Evolutionary conservation across 768 basidiomycete genomes (phyloP), one percentile per base, ranked within the genome.

Genomic region (Russula emetica): DNA sequence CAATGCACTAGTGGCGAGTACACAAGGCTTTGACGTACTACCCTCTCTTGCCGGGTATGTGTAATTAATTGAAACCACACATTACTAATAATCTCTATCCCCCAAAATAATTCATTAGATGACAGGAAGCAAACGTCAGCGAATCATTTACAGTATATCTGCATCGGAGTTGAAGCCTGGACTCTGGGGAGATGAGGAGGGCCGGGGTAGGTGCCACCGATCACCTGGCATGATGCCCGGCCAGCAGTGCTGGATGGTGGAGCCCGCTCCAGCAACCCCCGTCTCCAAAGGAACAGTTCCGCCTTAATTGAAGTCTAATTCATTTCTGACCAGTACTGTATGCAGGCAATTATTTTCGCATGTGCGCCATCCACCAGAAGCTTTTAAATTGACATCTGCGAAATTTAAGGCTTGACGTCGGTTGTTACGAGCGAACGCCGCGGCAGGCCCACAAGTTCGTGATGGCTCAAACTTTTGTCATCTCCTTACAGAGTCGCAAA

Each of bases 271-370:
- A 16, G 2, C n/a, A 16, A 4, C n/a, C 32, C 14, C 57, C 13
- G 26, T 38, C 49, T 51, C 36, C 49, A 10, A 34, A 24, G 14
- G 5, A 14, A n/a, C 44, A 9, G 11, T 20, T 24, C 22, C 28
- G 16, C 30, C 8, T 22, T 5, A 24, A 16, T 13, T 42, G 34
- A 36, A 38, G 58, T 67, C 38, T 70, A 24, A 8, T 24, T 0
- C 36, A 30, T 18, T 20, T 53, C 16, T 40, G 14, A 1, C 38
- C 16, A 14, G 16, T 38, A 38, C 16, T 3, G 16, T 38, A 38
- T 16, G 38, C 8, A 94, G 91, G 86, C 82, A n/a, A 92, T 91
- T 0, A 69, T 94, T 5, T 92, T 18, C 84, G 88, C 7, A 87
- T 93, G 70, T 81, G 88, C 13, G 79, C 80, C 7, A 85, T 88